Evolutionary conservation across 31 red algal genomes (phyloP), one percentile per base, ranked within the genome.

Genomic region (Asparagopsis taxiformis): DNA sequence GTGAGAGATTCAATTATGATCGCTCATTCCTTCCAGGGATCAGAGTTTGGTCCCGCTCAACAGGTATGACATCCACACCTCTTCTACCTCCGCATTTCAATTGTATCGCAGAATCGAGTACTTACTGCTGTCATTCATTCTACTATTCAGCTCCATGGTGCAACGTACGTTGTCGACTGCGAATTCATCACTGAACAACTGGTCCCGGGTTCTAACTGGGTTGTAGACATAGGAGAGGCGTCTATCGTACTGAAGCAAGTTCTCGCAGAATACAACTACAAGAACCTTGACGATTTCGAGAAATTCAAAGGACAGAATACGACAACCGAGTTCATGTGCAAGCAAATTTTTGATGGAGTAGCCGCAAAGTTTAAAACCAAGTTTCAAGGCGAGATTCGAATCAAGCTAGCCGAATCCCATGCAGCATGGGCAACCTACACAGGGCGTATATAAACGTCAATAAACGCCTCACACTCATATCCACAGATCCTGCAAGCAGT

Each of bases 1-100:
- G 93, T 97, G 2, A 43, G 93, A 15, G 93, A 97, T 46, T 97
- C 93, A 1, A 60, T 97, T 25, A 97, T 97, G 93, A 97, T 97
- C 23, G 93, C 93, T 22, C 93, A 97, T 62, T 97, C 93, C 22
- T 97, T 97, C 65, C 33, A 55, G 1, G 93, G 93, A 10, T 55
- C 76, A 11, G 79, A 78, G 53, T 97, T 97, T 77, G 93, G 93
- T 32, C 87, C 87, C 23, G 93, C 93, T 1, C 87, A 97, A 56
- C 49, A 66, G 51, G 78, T 93, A 69, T 26, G 81, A 17, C 52
- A 20, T 15, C 20, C 10, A 26, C 15, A 28, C 20, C 36, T 0
- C 33, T 30, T 1, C 29, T 3, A 11, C 57, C 23, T 11, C 0
- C 0, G 16, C 35, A 15, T 49, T 39, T 34, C 24, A 34, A 36